Percentiles rank a stretch among this genome's conserved stretches.
Conservation (phyloP, 106 monocot genomes). For the Platanthera guangdongensis region DNA sequence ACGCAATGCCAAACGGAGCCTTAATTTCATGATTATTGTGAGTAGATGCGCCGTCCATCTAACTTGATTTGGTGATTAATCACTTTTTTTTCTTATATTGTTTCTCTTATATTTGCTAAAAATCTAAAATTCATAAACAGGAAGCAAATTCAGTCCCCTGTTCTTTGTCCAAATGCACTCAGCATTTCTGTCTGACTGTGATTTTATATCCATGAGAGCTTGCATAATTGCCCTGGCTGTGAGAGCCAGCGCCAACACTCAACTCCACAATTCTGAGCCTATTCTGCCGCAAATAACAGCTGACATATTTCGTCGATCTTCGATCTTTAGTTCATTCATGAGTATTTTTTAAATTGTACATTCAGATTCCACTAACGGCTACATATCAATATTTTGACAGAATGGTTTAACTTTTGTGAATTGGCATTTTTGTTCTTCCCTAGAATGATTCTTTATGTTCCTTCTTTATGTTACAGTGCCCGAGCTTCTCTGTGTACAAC, state of each 20-base stretch:
- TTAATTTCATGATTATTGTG: no score
- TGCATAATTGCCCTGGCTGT: constrained; percentile 98
- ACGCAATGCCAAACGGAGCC: no score
- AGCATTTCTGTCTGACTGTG: constrained; percentile 89
- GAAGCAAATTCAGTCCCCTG: constrained; percentile 43
- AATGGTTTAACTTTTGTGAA: no score
- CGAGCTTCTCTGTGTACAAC: no score
- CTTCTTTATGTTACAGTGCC: no score
- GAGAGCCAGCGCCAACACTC: constrained; percentile 46
- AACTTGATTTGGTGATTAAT: not conserved
- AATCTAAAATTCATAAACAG: constrained; percentile 19
- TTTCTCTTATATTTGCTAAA: constrained; percentile 13
- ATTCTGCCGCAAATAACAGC: not conserved
- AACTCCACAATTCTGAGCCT: not conserved
- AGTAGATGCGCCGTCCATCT: not conserved
- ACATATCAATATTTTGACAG: no score
- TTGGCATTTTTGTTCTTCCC: no score
- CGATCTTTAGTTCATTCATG: no score
- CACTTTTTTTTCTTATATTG: not conserved
- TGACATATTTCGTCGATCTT: no score
- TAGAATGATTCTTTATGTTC: no score
- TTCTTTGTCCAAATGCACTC: constrained; percentile 78
- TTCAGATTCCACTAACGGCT: no score
- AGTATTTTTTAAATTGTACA: no score
- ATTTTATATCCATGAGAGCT: constrained; percentile 96